Conservation (phyloP, 2,329 filamentous ascomycete species). For the Cladophialophora chaetospira region DNA sequence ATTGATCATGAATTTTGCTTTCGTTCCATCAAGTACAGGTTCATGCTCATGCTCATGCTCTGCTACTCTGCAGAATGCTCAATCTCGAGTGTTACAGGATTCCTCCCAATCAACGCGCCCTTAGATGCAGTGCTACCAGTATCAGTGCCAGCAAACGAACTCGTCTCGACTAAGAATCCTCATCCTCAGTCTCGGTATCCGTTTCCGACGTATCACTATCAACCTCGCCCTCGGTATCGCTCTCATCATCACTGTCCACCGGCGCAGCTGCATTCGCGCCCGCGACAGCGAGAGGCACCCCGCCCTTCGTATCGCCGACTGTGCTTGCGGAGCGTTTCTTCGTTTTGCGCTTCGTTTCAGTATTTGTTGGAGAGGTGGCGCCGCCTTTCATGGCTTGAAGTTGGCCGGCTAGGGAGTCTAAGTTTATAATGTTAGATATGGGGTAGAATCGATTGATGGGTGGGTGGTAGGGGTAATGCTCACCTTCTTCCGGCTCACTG, state of each 20-base stretch:
- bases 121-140: no score
- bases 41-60: no score
- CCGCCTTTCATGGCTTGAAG: slow-evolving; percentile 81
- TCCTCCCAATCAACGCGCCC: no score
- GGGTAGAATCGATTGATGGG: neutral
- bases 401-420: slow-evolving; percentile 89
- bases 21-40: no score
- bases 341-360: slow-evolving; percentile 60
- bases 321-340: slow-evolving; percentile 35
- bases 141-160: no score
- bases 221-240: slow-evolving; percentile 66
- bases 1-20: no score
- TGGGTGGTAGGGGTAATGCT: slow-evolving; percentile 40
- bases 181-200: slow-evolving; percentile 75
- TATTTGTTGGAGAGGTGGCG: slow-evolving; percentile 53
- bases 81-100: no score
- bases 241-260: slow-evolving; percentile 64
- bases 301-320: slow-evolving; percentile 58
- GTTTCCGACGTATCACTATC: slow-evolving; percentile 59
- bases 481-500: slow-evolving; percentile 96
- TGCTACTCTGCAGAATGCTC: no score
- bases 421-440: no score
- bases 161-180: slow-evolving; percentile 39
- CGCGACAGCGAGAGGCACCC: slow-evolving; percentile 54
- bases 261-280: slow-evolving; percentile 61